Evolutionary conservation across 2,329 filamentous ascomycete genomes (phyloP).

Genomic region (Monosporascus sp.): DNA sequence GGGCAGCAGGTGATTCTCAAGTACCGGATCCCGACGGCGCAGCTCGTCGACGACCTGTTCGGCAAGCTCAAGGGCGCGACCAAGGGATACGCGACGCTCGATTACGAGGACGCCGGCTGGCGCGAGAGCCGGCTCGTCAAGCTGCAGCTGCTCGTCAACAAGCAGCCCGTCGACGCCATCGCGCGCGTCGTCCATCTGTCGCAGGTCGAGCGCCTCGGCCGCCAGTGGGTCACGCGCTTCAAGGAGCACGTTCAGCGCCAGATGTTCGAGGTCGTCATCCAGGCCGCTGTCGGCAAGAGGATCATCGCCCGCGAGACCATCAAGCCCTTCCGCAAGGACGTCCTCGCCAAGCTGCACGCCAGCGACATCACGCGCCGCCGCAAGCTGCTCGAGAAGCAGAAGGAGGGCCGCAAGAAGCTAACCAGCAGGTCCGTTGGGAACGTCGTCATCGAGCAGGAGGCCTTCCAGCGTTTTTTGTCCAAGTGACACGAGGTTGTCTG

Average conservation of each 20-base stretch:
- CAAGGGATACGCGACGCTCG: conserved; percentile 91
- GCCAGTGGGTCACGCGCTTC: conserved; percentile 90
- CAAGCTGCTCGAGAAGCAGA: conserved; percentile 94
- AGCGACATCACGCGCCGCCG: conserved; percentile 75
- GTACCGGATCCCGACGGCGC: conserved; percentile 81
- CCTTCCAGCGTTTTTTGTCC: conserved; percentile 88
- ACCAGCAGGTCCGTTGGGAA: conserved; percentile 66
- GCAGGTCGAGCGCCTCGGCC: conserved; percentile 74
- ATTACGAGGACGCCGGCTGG: conserved; percentile 95
- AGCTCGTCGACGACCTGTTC: conserved; percentile 94
- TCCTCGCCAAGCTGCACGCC: conserved; percentile 87
- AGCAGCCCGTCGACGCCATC: conserved; percentile 87
- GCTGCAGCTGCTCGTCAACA: conserved; percentile 90
- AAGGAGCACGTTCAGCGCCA: conserved; percentile 95
- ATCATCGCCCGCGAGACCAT: conserved; percentile 90
- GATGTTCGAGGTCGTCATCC: conserved; percentile 96
- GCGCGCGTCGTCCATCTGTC: conserved; percentile 81
- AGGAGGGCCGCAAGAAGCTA: conserved; percentile 86
- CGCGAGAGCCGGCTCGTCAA: conserved; percentile 75
- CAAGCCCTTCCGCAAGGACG: conserved; percentile 95
- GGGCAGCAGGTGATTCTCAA: conserved; percentile 89
- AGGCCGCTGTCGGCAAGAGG: conserved; percentile 75
- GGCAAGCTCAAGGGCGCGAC: conserved; percentile 91
- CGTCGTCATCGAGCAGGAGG: conserved; percentile 92
- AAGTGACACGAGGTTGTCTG: conserved; percentile 44